Evolutionary conservation across 192 early-diverging fungal genomes (phyloP).

Genomic region (Cetraspora pellucida): DNA sequence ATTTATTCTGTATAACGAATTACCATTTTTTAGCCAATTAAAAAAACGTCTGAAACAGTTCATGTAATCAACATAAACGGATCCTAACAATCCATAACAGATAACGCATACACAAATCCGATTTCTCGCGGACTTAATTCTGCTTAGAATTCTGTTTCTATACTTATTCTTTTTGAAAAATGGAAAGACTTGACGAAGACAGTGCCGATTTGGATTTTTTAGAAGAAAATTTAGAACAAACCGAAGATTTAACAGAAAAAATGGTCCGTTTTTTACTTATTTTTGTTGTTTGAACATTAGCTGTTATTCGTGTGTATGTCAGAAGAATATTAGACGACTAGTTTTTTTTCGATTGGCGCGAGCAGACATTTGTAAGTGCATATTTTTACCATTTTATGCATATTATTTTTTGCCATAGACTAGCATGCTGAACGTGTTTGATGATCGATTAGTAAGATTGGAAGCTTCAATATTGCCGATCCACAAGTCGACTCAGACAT

Average conservation of each 20-base stretch:
- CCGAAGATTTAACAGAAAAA: slow-evolving; percentile 48
- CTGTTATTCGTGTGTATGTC: not conserved
- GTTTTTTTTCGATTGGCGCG: not conserved
- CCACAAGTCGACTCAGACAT: slow-evolving; percentile 70
- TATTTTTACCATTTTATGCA: not conserved
- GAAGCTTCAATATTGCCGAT: slow-evolving; percentile 82
- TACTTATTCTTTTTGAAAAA: not conserved
- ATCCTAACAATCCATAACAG: too few species aligned
- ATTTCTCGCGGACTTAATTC: too few species aligned
- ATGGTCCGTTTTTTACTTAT: slow-evolving; percentile 46
- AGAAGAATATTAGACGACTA: not conserved
- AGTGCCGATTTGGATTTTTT: slow-evolving; percentile 53
- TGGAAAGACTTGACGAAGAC: slow-evolving; percentile 47
- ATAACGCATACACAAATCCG: too few species aligned
- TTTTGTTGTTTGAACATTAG: not conserved
- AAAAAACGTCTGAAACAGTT: too few species aligned
- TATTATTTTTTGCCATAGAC: slow-evolving; percentile 44
- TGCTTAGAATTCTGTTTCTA: too few species aligned
- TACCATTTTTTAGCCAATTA: too few species aligned
- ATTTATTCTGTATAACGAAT: too few species aligned
- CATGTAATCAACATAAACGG: too few species aligned
- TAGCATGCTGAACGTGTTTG: slow-evolving; percentile 74
- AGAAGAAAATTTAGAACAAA: slow-evolving; percentile 54
- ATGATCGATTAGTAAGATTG: slow-evolving; percentile 67
- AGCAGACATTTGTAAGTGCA: not conserved